phyloP scores from a whole-genome alignment of 2,329 filamentous ascomycete genomes.

The Xylaria sp. region DNA sequence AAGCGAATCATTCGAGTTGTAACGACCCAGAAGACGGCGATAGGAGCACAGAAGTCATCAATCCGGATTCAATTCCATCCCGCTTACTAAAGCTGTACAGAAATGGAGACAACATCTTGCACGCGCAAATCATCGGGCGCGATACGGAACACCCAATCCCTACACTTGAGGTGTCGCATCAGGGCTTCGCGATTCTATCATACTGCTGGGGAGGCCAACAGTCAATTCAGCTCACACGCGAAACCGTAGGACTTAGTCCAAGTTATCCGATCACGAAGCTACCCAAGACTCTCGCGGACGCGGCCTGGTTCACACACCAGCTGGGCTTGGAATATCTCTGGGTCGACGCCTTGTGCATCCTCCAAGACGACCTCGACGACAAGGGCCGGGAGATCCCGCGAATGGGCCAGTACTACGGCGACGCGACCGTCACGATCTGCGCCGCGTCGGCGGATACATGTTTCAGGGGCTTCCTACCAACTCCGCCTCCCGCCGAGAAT shows the following conservation, averaged over 20 bases:
- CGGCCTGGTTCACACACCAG: slow-evolving; percentile 33
- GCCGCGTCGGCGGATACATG: slow-evolving; percentile 14
- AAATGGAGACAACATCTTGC: neutral
- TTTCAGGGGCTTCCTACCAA: slow-evolving; percentile 6
- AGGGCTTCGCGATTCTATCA: slow-evolving; percentile 18
- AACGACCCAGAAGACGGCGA: neutral
- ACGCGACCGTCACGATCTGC: slow-evolving; percentile 17
- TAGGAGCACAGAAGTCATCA: neutral
- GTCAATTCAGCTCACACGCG: slow-evolving; percentile 30
- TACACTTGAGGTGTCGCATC: slow-evolving; percentile 7
- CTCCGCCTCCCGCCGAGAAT: slow-evolving; percentile 21
- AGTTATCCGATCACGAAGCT: slow-evolving; percentile 22
- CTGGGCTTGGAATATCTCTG: slow-evolving; percentile 32
- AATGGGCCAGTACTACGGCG: slow-evolving; percentile 16
- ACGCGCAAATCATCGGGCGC: slow-evolving; percentile 13
- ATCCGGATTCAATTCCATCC: slow-evolving; percentile 15
- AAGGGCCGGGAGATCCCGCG: slow-evolving; percentile 13
- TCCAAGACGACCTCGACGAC: slow-evolving; percentile 22
- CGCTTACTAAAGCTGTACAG: slow-evolving; percentile 15
- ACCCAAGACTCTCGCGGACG: slow-evolving; percentile 35
- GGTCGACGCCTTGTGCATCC: slow-evolving; percentile 22
- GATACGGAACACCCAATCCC: slow-evolving; percentile 11
- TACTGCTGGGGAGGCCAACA: slow-evolving; percentile 31
- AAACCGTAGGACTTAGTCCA: slow-evolving; percentile 9
- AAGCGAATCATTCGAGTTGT: slow-evolving; percentile 3